These are phyloP conservation scores for Elsinoe perseae DNA, from an alignment of 2,329 filamentous ascomycete genomes.

Conservation along the genomic window DNA sequence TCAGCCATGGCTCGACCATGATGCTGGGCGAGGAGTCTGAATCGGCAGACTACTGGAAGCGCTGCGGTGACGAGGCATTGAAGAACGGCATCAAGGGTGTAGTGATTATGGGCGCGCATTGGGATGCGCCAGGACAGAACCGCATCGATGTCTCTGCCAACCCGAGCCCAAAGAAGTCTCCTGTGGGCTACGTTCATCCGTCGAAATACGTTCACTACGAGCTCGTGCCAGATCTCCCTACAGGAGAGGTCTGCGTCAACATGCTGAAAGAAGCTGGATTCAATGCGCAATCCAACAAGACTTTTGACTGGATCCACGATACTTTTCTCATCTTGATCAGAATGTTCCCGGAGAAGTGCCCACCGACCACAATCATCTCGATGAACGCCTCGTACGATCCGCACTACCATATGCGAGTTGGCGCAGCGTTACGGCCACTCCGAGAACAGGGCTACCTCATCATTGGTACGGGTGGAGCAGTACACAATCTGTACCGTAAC, in stretches of 20 bases:
- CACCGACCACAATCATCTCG: constrained; percentile 55
- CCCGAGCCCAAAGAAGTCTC: constrained; percentile 52
- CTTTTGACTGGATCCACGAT: constrained; percentile 66
- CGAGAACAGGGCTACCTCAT: constrained; percentile 50
- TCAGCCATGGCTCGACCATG: constrained; percentile 63
- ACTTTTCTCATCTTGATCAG: constrained; percentile 60
- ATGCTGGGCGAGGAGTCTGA: constrained; percentile 58
- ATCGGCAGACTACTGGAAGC: constrained; percentile 59
- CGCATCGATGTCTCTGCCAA: constrained; percentile 55
- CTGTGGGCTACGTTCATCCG: constrained; percentile 59
- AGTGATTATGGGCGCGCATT: constrained; percentile 64
- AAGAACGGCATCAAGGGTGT: constrained; percentile 53
- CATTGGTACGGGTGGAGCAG: constrained; percentile 53
- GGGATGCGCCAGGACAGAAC: constrained; percentile 48
- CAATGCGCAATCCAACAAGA: constrained; percentile 42
- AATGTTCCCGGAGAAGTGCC: constrained; percentile 60
- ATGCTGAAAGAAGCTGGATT: constrained; percentile 48
- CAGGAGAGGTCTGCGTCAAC: constrained; percentile 43
- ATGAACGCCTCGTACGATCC: constrained; percentile 51
- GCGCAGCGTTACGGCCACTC: constrained; percentile 49
- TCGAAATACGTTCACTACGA: constrained; percentile 57
- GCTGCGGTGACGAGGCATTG: constrained; percentile 55
- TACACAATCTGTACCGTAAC: constrained; percentile 65
- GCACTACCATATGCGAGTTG: constrained; percentile 51
- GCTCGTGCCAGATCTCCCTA: constrained; percentile 52